These are phyloP conservation scores for Orobanche coerulescens DNA, from an alignment of 257 asterid genomes.

Conservation along the genomic window DNA sequence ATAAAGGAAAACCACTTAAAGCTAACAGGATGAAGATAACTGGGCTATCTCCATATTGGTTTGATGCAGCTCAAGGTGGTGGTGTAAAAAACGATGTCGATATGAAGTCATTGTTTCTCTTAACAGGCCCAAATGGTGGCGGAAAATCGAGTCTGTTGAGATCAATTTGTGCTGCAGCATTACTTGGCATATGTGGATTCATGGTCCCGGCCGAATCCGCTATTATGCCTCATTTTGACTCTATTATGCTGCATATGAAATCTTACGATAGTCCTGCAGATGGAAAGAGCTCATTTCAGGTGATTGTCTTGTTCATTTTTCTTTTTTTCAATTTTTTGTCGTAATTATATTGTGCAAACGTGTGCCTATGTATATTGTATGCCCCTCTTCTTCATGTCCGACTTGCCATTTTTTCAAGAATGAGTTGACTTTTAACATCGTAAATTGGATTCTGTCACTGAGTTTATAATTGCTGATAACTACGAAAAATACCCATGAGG, in stretches of 20 bases:
- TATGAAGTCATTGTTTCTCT: constrained; percentile 76
- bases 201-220: constrained; percentile 98
- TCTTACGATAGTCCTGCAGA: constrained; percentile 96
- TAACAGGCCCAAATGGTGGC: constrained; percentile 99
- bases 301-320: constrained; percentile 14
- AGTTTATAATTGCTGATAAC: too few relatives aligned
- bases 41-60: constrained; percentile 93
- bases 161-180: constrained; percentile 89
- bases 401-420: too few relatives aligned
- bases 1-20: constrained; percentile 20
- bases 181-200: constrained; percentile 83
- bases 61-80: constrained; percentile 78
- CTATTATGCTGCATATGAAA: constrained; percentile 93
- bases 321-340: neutral
- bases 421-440: too few relatives aligned
- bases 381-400: too few relatives aligned
- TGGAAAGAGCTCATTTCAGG: constrained; percentile 99
- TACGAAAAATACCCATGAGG: too few relatives aligned
- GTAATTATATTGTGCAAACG: neutral
- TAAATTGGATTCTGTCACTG: too few relatives aligned
- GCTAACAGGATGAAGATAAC: constrained; percentile 57
- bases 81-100: constrained; percentile 70
- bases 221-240: constrained; percentile 83
- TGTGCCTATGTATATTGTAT: neutral
- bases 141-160: constrained; percentile 92